These are phyloP conservation scores for Debaryomycetaceae sp. DNA, from an alignment of 1,139 yeast genomes.

Conservation along the genomic window DNA sequence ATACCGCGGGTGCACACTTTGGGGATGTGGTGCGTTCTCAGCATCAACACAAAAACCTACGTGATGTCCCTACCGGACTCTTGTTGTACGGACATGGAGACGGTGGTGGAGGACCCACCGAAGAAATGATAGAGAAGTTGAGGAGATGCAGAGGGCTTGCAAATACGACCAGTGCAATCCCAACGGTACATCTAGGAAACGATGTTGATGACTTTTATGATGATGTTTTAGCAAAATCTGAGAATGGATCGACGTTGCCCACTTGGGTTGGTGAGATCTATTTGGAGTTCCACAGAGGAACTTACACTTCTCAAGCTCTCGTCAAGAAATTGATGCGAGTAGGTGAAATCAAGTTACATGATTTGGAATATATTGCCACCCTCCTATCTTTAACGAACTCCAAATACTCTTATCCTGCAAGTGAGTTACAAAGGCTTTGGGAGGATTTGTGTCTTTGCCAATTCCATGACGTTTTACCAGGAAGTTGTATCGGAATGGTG, in stretches of 20 bases:
- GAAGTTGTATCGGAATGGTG: conserved; percentile 92
- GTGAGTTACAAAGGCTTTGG: conserved; percentile 71
- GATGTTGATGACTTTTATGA: conserved; percentile 80
- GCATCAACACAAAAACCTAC: conserved; percentile 76
- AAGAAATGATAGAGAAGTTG: conserved; percentile 87
- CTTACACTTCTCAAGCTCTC: conserved; percentile 89
- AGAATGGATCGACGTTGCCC: conserved; percentile 66
- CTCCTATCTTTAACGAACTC: conserved; percentile 56
- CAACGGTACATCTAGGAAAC: conserved; percentile 73
- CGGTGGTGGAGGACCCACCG: conserved; percentile 98
- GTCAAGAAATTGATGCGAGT: conserved; percentile 77
- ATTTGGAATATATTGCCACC: conserved; percentile 79
- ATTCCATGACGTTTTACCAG: conserved; percentile 96
- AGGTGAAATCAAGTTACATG: conserved; percentile 78
- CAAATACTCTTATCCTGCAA: conserved; percentile 65
- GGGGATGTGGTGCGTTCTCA: conserved; percentile 86
- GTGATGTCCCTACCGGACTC: conserved; percentile 76
- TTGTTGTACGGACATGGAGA: conserved; percentile 91
- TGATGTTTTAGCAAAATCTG: conserved; percentile 56
- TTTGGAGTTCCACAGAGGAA: conserved; percentile 94
- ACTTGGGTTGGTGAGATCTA: conserved; percentile 93
- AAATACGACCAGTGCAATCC: conserved; percentile 76
- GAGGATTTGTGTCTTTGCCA: conserved; percentile 86
- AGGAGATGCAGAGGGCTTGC: conserved; percentile 87
- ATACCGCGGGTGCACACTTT: conserved; percentile 87